Base-by-base conservation (phyloP, 345 rosid genomes). In the Turritis glabra region DNA sequence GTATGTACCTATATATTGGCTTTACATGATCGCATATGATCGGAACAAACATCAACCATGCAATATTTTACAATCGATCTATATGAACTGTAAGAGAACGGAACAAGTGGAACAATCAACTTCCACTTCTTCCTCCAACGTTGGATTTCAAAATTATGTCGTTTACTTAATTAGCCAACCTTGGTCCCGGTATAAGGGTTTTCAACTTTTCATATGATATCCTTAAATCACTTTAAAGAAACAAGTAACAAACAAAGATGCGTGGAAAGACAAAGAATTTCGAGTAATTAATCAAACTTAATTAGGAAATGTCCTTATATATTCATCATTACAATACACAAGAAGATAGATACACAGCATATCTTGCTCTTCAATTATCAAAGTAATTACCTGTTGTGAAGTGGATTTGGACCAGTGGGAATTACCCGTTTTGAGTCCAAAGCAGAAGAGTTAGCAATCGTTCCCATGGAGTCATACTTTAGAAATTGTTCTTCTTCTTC, bases 351-450 rank as follows among this genome's bases (percentile, higher is more conserved):
- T 56, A 56, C 35, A 21, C 41, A 63, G 18, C 70, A 62, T 46
- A 32, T 70, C 17, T 55, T 63, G 59, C 35, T 54, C 71, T 63
- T 54, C 26, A 25, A 13, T 29, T 23, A 13, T 18, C 55, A 35
- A 55, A 77, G 66, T 69, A 27, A 27, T 40, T 64, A 77, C 76
- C 72, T 77, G 29, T 77, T 77, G 47, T 77, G 80, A 14, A 77
- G 71, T 27, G 80, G 80, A 64, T 77, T 77, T 64, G 80, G 80
- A 44, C 80, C 80, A 0, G 80, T 77, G 67, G 72, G 72, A 64
- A 77, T 77, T 30, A 77, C 56, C 11, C 80, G n/a, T 71, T 64
- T 58, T 3, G 72, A 77, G 13, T 63, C 76, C 47, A 64, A 27
- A 61, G 18, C 57, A 0, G 76, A 53, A 23, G 72, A 64, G 76